phyloP scores from a whole-genome alignment of 169 alveolate species.

The Eimeria necatrix region DNA sequence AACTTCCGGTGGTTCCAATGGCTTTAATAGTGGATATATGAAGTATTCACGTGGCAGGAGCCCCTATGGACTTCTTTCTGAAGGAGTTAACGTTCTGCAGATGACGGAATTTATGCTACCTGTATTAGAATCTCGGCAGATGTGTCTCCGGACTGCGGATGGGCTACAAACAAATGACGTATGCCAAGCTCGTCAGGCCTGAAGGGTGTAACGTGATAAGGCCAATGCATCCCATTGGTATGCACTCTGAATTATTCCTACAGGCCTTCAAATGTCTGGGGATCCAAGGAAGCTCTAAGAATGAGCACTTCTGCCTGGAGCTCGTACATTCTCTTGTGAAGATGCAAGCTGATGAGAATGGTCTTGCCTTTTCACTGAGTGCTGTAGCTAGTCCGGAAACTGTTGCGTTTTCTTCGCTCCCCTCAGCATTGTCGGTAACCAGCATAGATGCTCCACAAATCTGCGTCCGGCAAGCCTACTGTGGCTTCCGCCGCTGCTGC shows the following conservation, averaged over 20 bases:
- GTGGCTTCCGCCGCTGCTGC: neutral
- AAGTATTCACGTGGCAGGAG: constrained; percentile 26
- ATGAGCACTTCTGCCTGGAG: constrained; percentile 52
- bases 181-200: constrained; percentile 57
- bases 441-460: constrained; percentile 58
- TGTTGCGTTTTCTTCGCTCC: neutral
- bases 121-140: constrained; percentile 48
- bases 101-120: neutral
- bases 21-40: neutral
- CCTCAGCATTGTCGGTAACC: constrained; percentile 28
- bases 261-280: constrained; percentile 63
- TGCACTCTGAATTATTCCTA: neutral
- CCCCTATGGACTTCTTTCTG: neutral
- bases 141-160: constrained; percentile 37
- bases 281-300: constrained; percentile 49
- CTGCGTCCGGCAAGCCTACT: neutral
- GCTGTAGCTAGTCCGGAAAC: constrained; percentile 33
- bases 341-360: neutral
- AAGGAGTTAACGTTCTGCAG: neutral
- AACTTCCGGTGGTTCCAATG: neutral
- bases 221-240: too few species aligned
- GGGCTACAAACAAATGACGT: constrained; percentile 50
- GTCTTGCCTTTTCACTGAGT: constrained; percentile 44
- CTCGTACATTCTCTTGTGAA: neutral
- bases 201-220: too few species aligned